Evolutionary conservation across 331 rosid species (phyloP).

Genomic region (Malus hybrid): DNA sequence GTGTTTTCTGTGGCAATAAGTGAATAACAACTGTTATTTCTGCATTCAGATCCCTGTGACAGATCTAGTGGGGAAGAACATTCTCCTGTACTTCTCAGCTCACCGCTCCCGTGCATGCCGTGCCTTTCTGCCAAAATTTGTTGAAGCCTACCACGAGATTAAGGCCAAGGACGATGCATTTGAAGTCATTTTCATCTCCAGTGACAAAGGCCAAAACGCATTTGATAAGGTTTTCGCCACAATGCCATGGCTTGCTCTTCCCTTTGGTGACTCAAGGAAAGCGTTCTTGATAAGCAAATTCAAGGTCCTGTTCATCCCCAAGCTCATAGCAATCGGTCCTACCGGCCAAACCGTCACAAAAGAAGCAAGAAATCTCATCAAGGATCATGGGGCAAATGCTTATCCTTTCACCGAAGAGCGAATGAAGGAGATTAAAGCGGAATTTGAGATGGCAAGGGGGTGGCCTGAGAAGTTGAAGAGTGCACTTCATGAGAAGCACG

Average conservation of each 20-base stretch:
- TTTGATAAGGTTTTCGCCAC: slow-evolving; percentile 22
- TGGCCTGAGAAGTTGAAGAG: slow-evolving; percentile 45
- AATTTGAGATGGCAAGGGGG: slow-evolving; percentile 33
- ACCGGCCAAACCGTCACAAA: slow-evolving; percentile 46
- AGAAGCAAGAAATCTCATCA: slow-evolving; percentile 34
- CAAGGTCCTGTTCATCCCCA: slow-evolving; percentile 53
- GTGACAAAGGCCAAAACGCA: background rate
- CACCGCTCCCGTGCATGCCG: slow-evolving; percentile 65
- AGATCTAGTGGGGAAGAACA: slow-evolving; percentile 49
- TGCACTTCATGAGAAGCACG: too few species aligned
- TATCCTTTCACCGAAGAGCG: slow-evolving; percentile 57
- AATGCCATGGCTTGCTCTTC: slow-evolving; percentile 81
- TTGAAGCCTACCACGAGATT: slow-evolving; percentile 48
- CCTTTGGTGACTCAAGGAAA: slow-evolving; percentile 62
- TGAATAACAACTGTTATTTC: background rate
- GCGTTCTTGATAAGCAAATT: slow-evolving; percentile 38
- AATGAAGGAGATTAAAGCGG: slow-evolving; percentile 34
- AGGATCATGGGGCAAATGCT: slow-evolving; percentile 43
- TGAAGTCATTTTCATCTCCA: background rate
- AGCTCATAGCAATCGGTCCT: slow-evolving; percentile 48
- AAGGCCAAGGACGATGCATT: slow-evolving; percentile 37
- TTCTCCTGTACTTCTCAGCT: slow-evolving; percentile 72
- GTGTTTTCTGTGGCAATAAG: background rate
- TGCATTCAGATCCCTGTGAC: slow-evolving; percentile 48
- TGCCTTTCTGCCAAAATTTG: slow-evolving; percentile 57